Evolutionary conservation across 2,329 filamentous ascomycete genomes (phyloP), one percentile per base, ranked within the genome.

Genomic region (Aspergillus quadricinctus): DNA sequence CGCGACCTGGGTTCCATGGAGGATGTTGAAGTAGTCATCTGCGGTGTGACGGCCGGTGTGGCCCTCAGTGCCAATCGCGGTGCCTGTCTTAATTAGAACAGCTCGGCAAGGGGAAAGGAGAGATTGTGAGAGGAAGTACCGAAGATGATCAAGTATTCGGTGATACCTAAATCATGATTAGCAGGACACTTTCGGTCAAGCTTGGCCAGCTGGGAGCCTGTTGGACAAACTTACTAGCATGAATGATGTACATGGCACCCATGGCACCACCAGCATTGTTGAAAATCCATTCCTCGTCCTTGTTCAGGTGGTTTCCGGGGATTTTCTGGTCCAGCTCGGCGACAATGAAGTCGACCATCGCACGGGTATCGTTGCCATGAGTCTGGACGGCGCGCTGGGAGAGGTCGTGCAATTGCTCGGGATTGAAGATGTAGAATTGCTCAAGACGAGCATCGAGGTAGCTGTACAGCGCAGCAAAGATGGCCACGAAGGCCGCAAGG

Each of bases 1-100:
- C 59, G 72, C 72, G 28, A 74, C 64, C 59, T 75, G 72, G 27
- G 72, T 72, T 53, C 72, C 72, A 43, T 70, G 66, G 31, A 96
- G 81, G 80, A 96, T 96, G 80, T 92, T 85, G 81, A 96, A 96
- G 81, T 94, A 96, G 80, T 96, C 92, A 76, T 96, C 89, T 17
- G 91, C 91, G 11, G 90, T 93, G 81, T 96, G 92, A 51, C 91
- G 88, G 61, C 92, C 92, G 1, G 85, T 85, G 80, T 96, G 91
- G 59, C 92, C 92, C 76, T 95, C 91, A 11, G 92, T 96, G 66
- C 91, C 91, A 54, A 75, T 71, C 29, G 72, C 65, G 50, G 72
- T 74, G 49, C 71, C 70, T 72, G 21, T n/a, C 31, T 49, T 37
- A 11, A 8, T 14, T 37, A 14, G 29, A 25, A 49, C 25, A 31